A percentile compares a stretch with the other conserved stretches of the same genome.
Evolutionary conservation across 2,329 filamentous ascomycete genomes (phyloP).

Genomic region (Aspergillus oerlinghausenensis): DNA sequence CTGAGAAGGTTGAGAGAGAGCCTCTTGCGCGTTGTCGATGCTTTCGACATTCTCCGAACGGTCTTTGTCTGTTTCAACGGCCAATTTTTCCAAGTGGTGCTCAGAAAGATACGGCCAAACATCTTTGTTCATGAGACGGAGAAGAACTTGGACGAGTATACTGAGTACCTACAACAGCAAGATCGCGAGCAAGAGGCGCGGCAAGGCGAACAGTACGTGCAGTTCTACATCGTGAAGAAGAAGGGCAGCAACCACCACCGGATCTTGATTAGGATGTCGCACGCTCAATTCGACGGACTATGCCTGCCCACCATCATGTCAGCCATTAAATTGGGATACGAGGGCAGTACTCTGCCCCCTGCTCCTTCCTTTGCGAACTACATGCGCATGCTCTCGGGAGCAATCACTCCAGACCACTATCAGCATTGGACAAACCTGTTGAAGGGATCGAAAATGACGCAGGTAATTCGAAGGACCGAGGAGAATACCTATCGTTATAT

Average conservation of each 20-base stretch:
- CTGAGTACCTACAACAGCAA: slow-evolving; percentile 49
- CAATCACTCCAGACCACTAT: slow-evolving; percentile 45
- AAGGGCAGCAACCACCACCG: slow-evolving; percentile 43
- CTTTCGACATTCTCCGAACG: slow-evolving; percentile 62
- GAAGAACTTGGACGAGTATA: slow-evolving; percentile 48
- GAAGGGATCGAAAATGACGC: slow-evolving; percentile 49
- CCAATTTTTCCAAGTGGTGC: slow-evolving; percentile 54
- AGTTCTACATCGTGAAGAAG: slow-evolving; percentile 53
- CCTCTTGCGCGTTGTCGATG: slow-evolving; percentile 50
- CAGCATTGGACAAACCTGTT: slow-evolving; percentile 60
- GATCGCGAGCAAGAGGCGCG: slow-evolving; percentile 55
- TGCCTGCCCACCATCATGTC: slow-evolving; percentile 59
- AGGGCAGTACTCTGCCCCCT: slow-evolving; percentile 36
- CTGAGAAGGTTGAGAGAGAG: slow-evolving; percentile 44
- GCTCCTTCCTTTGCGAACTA: slow-evolving; percentile 45
- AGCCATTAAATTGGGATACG: slow-evolving; percentile 55
- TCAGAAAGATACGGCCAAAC: slow-evolving; percentile 50
- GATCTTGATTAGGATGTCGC: slow-evolving; percentile 57
- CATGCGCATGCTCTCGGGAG: slow-evolving; percentile 38
- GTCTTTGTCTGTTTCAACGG: slow-evolving; percentile 55
- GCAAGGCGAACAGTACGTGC: slow-evolving; percentile 57
- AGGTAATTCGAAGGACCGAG: slow-evolving; percentile 30
- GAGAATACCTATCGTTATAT: slow-evolving; percentile 34
- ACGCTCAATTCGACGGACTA: slow-evolving; percentile 67
- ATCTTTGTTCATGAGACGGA: slow-evolving; percentile 53